These are phyloP conservation scores for Moricandia moricandioides DNA, from an alignment of 345 rosid species.

Conservation along the genomic window DNA sequence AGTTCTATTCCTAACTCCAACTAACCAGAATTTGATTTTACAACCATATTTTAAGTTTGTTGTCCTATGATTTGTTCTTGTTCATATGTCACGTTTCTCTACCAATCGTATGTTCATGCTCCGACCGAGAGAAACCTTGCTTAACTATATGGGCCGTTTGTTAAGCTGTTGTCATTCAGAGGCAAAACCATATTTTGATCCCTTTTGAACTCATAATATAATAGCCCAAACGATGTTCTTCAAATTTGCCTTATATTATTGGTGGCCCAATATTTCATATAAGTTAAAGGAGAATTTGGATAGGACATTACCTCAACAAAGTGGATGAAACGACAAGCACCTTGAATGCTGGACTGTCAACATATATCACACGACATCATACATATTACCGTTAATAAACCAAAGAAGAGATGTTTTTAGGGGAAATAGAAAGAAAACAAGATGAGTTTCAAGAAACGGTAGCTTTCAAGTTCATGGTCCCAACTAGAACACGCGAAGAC, in stretches of 20 bases:
- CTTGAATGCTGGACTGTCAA: background rate
- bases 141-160: background rate
- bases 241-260: background rate
- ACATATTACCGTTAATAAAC: background rate
- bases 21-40: background rate
- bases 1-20: no score
- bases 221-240: background rate
- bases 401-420: conserved; percentile 5
- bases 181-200: background rate
- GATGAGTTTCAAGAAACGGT: background rate
- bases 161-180: background rate
- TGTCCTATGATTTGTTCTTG: background rate
- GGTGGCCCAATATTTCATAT: background rate
- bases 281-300: background rate
- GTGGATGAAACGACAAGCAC: background rate
- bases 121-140: no score
- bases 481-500: conserved; percentile 23
- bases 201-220: background rate
- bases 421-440: background rate
- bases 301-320: background rate
- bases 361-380: background rate
- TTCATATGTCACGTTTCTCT: background rate
- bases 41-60: background rate
- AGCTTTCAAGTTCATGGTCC: conserved; percentile 31
- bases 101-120: no score